Evolutionary conservation across 176 grass and related monocot genomes (phyloP).

Genomic region (Luzula sylvatica): DNA sequence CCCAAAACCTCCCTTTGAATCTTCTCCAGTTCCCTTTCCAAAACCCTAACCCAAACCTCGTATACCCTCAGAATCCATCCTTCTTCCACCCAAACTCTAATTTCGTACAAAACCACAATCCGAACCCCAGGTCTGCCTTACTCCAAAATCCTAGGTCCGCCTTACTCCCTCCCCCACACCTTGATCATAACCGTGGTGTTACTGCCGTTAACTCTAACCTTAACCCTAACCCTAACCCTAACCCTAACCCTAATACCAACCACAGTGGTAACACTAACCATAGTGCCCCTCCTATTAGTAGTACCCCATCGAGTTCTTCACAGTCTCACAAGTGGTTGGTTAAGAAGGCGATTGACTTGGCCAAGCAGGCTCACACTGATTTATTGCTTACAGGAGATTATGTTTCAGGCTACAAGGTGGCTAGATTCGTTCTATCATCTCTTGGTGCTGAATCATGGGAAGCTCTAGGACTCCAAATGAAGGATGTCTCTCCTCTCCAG

Average conservation of each 20-base stretch:
- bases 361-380: conserved; percentile 35
- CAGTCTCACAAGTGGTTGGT: conserved; percentile 18
- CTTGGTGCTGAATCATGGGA: conserved; percentile 58
- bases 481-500: conserved; percentile 50
- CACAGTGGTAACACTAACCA: too few relatives aligned
- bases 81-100: conserved; percentile 43
- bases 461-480: conserved; percentile 51
- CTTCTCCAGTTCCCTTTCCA: conserved; percentile 30
- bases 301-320: neutral
- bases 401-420: conserved; percentile 76
- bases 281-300: neutral
- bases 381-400: conserved; percentile 41
- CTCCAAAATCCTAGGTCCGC: neutral
- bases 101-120: conserved; percentile 27
- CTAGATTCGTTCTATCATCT: conserved; percentile 44
- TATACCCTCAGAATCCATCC: conserved; percentile 10
- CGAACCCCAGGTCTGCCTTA: neutral
- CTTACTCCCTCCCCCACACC: neutral
- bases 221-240: neutral
- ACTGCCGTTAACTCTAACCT: neutral
- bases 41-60: conserved; percentile 22
- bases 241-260: neutral
- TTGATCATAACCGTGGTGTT: neutral
- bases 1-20: conserved; percentile 25
- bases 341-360: conserved; percentile 41